phyloP scores from a whole-genome alignment of 2,329 filamentous ascomycete species.

The Paracamarosporium sp. region DNA sequence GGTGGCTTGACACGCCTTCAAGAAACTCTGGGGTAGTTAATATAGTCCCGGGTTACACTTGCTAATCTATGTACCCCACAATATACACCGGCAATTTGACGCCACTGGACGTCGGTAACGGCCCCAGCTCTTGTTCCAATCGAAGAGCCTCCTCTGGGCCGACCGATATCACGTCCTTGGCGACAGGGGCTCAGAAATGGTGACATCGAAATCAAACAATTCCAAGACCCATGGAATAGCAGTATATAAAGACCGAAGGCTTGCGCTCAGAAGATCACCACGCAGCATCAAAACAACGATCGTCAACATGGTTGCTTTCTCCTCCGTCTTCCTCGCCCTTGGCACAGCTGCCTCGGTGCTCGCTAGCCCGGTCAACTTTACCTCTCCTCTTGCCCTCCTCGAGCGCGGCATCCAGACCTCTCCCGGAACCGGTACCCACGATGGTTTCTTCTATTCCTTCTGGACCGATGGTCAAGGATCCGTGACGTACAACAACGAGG shows the following conservation, averaged over 20 bases:
- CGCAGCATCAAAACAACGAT: constrained; percentile 12
- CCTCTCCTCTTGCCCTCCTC: constrained; percentile 18
- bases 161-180: constrained; percentile 12
- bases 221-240: neutral
- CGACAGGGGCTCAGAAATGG: constrained; percentile 10
- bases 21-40: constrained; percentile 14
- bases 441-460: constrained; percentile 55
- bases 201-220: constrained; percentile 14
- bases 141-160: constrained; percentile 19
- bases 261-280: constrained; percentile 10
- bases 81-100: constrained; percentile 29
- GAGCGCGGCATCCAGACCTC: constrained; percentile 22
- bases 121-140: constrained; percentile 12
- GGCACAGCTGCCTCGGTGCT: constrained; percentile 31
- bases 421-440: constrained; percentile 33
- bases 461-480: constrained; percentile 61
- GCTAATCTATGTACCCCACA: constrained; percentile 30
- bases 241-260: constrained; percentile 26
- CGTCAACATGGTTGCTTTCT: constrained; percentile 38
- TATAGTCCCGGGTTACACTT: constrained; percentile 3
- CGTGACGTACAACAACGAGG: constrained; percentile 63
- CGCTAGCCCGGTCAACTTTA: constrained; percentile 35
- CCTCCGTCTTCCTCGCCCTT: constrained; percentile 36
- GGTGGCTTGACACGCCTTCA: constrained; percentile 25
- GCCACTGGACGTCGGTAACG: constrained; percentile 19